Conservation (phyloP, 306 rosid genomes). For the Sphenostylis stenocarpa region DNA sequence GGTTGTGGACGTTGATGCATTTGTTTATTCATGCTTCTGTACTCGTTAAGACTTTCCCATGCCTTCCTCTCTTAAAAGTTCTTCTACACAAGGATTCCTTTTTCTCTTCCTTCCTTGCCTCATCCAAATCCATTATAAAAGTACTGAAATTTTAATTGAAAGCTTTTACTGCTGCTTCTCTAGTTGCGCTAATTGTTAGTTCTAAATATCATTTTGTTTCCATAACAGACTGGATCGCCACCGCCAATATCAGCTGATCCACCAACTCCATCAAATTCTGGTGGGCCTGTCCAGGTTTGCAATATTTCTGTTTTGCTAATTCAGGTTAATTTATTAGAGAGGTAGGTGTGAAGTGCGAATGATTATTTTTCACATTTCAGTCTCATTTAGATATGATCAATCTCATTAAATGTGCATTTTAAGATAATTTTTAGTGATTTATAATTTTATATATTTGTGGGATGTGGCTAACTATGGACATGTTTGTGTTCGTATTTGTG, state of each 20-base stretch:
- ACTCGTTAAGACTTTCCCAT: not conserved
- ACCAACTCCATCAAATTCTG: constrained; percentile 41
- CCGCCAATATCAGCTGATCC: constrained; percentile 38
- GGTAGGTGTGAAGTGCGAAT: not conserved
- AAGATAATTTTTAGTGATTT: not conserved
- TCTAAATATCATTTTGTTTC: not conserved
- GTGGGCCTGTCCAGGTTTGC: constrained; percentile 55
- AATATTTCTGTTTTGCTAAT: constrained; percentile 14
- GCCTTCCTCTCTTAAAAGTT: not conserved
- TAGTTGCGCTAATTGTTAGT: constrained; percentile 5
- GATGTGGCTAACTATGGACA: constrained; percentile 7
- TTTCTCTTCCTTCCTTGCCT: not conserved
- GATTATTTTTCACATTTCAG: too few species aligned
- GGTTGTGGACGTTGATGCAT: not conserved
- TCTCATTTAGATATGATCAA: too few species aligned
- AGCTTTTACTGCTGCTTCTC: constrained; percentile 10
- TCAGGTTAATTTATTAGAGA: constrained; percentile 12
- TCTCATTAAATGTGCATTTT: not conserved
- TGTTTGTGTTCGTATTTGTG: not conserved
- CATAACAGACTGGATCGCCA: constrained; percentile 55
- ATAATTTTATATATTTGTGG: not conserved
- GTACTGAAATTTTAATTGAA: not conserved
- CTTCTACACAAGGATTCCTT: not conserved
- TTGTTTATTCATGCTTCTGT: not conserved
- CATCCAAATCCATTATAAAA: not conserved